Evolutionary conservation across 106 monocot species (phyloP), one percentile per base, ranked within the genome.

Genomic region (Allium cepa): DNA sequence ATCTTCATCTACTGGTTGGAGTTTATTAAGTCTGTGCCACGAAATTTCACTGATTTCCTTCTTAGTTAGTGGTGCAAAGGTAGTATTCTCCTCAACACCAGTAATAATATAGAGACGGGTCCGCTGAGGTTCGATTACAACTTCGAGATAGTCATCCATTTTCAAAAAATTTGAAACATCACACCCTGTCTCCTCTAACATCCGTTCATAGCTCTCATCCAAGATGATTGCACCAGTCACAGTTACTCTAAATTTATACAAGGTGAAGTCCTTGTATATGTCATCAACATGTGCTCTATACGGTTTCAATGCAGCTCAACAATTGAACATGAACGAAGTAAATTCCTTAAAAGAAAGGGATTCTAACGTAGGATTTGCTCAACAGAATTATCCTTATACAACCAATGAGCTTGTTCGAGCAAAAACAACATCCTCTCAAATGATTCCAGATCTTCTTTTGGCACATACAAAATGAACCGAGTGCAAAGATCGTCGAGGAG

Each of bases 21-120:
- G n/a, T n/a, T n/a, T n/a, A n/a, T n/a, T n/a, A n/a, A n/a, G n/a
- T n/a, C n/a, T n/a, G n/a, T n/a, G n/a, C n/a, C n/a, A n/a, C n/a
- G n/a, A n/a, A n/a, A n/a, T n/a, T n/a, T n/a, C 96, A 77, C 96
- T 97, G 57, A 97, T 97, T 80, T 97, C 96, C 81, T 97, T 97
- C 76, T 97, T 97, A 12, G 96, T 97, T 66, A 73, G 83, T 67
- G 96, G 96, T 46, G 92, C 88, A 81, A 97, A 97, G 11, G 66
- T 62, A 12, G 92, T 86, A 73, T 92, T 84, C 67, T 84, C 86
- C 57, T 86, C 87, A 50, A 97, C 82, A 46, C 83, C 88, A 51
- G 84, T 62, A 74, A 97, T 82, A 67, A 97, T 88, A 68, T 84
- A 97, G 22, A 97, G 86, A 22, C 96, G 73, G 57, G 92, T 88